These are phyloP conservation scores for Lippia alba DNA, from an alignment of 305 asterid species.

Conservation along the genomic window DNA sequence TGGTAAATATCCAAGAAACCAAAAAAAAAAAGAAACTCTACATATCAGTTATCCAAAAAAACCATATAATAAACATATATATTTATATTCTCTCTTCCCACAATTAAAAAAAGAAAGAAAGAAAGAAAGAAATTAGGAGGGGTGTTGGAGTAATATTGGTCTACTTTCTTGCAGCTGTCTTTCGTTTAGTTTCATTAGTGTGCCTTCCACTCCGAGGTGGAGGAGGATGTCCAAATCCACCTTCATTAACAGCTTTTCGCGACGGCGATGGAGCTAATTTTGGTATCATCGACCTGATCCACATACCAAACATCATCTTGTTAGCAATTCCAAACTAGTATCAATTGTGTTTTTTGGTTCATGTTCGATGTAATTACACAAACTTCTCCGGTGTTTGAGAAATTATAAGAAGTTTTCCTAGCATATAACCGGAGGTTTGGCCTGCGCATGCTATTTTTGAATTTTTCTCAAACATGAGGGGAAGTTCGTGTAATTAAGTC, in stretches of 20 bases:
- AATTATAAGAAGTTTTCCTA: no score
- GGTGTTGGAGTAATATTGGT: constrained; percentile 9
- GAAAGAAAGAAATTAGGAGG: constrained; percentile 2
- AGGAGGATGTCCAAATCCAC: constrained; percentile 50
- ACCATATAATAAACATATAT: no score
- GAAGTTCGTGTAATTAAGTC: no score
- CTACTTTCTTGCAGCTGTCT: constrained; percentile 66
- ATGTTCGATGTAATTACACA: no score
- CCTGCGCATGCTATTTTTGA: no score
- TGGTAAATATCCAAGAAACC: neutral
- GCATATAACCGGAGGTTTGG: no score
- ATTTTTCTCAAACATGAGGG: no score
- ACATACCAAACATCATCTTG: constrained; percentile 12
- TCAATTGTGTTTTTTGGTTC: neutral
- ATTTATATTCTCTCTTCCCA: constrained; percentile 28
- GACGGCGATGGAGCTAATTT: constrained; percentile 70
- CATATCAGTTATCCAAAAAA: neutral
- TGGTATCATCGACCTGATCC: constrained; percentile 64
- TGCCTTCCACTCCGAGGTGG: constrained; percentile 64
- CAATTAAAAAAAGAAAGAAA: neutral
- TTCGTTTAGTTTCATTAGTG: constrained; percentile 59
- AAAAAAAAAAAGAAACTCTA: constrained; percentile 27
- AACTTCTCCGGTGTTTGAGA: no score
- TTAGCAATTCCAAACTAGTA: neutral
- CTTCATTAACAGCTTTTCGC: constrained; percentile 53